Conservation (phyloP, 352 stramenopile species). For the Pythium vanterpoolii region DNA sequence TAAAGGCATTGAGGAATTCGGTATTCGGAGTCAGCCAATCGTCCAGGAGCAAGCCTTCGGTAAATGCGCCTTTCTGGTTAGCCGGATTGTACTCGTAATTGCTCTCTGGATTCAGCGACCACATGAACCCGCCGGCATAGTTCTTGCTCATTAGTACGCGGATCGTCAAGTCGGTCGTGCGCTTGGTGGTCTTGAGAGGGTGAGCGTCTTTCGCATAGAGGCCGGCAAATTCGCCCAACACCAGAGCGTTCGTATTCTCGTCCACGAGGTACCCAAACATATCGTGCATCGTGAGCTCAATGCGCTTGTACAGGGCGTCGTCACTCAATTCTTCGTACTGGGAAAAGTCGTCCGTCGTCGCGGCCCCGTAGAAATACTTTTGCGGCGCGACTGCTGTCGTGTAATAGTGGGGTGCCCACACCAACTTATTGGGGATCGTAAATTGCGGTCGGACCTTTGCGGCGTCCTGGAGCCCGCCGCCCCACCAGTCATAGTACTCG, state of each 20-base stretch:
- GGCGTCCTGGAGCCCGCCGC: conserved; percentile 44
- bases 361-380: conserved; percentile 56
- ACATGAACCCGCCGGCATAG: conserved; percentile 63
- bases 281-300: conserved; percentile 53
- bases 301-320: conserved; percentile 31
- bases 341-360: conserved; percentile 25
- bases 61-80: conserved; percentile 48
- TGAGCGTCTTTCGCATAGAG: conserved; percentile 54
- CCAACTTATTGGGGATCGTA: conserved; percentile 53
- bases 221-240: conserved; percentile 68
- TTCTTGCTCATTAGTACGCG: conserved; percentile 43
- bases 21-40: conserved; percentile 78
- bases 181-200: conserved; percentile 55
- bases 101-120: conserved; percentile 71
- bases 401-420: conserved; percentile 79
- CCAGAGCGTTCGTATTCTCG: conserved; percentile 41
- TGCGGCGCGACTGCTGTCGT: conserved; percentile 60
- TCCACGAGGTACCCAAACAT: conserved; percentile 67
- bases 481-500: conserved; percentile 71
- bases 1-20: conserved; percentile 64
- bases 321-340: conserved; percentile 52
- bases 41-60: conserved; percentile 66
- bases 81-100: conserved; percentile 61
- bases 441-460: conserved; percentile 41
- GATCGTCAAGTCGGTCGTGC: conserved; percentile 57